Evolutionary conservation across 805 yeast species (phyloP).

Genomic region (Pichia californica): DNA sequence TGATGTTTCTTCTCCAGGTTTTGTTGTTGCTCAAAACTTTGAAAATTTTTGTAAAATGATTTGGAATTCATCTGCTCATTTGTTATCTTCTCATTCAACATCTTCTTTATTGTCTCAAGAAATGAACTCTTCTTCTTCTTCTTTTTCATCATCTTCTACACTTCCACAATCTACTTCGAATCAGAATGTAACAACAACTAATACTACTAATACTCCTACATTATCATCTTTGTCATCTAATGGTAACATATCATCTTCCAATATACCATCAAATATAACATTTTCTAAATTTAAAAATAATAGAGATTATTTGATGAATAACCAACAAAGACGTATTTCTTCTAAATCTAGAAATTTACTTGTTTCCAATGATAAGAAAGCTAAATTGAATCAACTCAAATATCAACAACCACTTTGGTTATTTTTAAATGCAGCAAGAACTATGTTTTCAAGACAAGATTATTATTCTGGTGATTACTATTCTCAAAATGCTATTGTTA

Average conservation of each 20-base stretch:
- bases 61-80: slow-evolving; percentile 21
- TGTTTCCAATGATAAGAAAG: slow-evolving; percentile 17
- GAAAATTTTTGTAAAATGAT: slow-evolving; percentile 32
- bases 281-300: background rate
- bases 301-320: background rate
- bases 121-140: background rate
- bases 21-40: slow-evolving; percentile 34
- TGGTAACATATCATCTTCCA: background rate
- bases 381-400: slow-evolving; percentile 16
- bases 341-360: background rate
- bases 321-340: background rate
- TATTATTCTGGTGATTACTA: slow-evolving; percentile 36
- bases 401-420: slow-evolving; percentile 49
- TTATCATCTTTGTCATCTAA: background rate
- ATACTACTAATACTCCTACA: background rate
- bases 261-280: background rate
- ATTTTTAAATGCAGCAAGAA: slow-evolving; percentile 42
- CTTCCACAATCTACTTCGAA: background rate
- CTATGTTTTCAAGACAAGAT: slow-evolving; percentile 41
- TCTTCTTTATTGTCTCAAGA: background rate
- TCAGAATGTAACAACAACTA: background rate
- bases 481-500: slow-evolving; percentile 32
- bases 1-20: slow-evolving; percentile 30
- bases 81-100: background rate
- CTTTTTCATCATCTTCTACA: background rate